A percentile compares a stretch with the other conserved stretches of the same genome.
Evolutionary conservation across 208 protist species (phyloP).

Genomic region (Acanthamoeba triangularis): DNA sequence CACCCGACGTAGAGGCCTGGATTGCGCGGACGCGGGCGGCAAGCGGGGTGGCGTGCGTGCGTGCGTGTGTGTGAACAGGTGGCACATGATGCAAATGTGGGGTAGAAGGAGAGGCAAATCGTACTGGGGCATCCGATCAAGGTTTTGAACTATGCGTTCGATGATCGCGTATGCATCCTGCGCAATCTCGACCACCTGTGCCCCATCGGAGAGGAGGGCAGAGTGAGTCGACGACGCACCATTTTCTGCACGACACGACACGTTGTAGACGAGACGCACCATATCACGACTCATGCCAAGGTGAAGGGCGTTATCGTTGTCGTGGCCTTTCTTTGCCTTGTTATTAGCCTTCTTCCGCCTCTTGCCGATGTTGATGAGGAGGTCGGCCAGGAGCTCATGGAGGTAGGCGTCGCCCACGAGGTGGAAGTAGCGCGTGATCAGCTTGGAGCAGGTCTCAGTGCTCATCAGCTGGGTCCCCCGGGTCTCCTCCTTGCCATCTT

Average conservation of each 20-base stretch:
- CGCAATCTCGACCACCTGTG: background rate
- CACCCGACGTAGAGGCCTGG: background rate
- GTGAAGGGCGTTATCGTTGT: background rate
- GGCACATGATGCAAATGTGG: background rate
- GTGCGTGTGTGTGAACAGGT: background rate
- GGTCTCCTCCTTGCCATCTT: background rate
- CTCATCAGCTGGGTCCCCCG: background rate
- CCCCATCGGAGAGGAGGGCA: background rate
- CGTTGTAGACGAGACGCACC: background rate
- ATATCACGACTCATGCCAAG: background rate
- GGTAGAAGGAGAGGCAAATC: background rate
- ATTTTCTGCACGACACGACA: background rate
- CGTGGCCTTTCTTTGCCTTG: background rate
- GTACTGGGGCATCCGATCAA: background rate
- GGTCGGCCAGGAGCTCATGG: background rate
- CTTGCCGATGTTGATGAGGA: background rate
- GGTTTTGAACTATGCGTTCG: background rate
- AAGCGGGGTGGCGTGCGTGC: too few species aligned
- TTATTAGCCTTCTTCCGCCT: background rate
- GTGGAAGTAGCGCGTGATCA: conserved; percentile 33
- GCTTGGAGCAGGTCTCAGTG: conserved; percentile 31
- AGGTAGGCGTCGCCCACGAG: conserved; percentile 49
- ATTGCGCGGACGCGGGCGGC: too few species aligned
- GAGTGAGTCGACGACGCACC: background rate
- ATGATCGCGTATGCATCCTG: background rate